Conservation (phyloP, 164 flowering plant genomes). For the Nymphaea thermarum region DNA sequence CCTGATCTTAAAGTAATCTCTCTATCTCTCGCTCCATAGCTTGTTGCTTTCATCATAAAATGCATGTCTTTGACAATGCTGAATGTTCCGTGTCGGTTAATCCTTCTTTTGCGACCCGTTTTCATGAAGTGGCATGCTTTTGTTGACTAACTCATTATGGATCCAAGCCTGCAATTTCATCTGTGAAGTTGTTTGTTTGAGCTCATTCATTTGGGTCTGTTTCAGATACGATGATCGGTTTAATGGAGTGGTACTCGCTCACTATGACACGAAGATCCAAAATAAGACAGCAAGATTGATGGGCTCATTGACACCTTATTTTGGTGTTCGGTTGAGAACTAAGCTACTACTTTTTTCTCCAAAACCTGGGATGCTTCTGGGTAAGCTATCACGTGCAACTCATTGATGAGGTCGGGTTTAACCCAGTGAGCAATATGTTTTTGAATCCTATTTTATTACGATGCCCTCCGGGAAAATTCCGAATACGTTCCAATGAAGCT, state of each 20-base stretch:
- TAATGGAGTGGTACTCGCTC: slow-evolving; percentile 76
- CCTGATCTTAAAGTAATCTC: neutral
- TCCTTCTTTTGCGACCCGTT: neutral
- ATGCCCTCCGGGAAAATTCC: too few relatives aligned
- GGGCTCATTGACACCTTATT: slow-evolving; percentile 49
- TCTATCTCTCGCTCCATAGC: neutral
- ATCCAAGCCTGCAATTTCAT: neutral
- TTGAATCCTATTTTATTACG: too few relatives aligned
- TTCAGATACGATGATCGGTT: slow-evolving; percentile 61
- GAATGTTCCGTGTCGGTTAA: neutral
- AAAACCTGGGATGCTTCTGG: slow-evolving; percentile 66
- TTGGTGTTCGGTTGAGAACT: slow-evolving; percentile 48
- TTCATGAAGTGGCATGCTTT: neutral
- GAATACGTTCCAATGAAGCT: too few relatives aligned
- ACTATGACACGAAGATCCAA: slow-evolving; percentile 20
- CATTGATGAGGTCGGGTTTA: neutral
- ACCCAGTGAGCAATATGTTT: neutral
- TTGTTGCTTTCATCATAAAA: neutral
- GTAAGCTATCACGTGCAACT: slow-evolving; percentile 17
- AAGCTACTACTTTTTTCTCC: slow-evolving; percentile 63
- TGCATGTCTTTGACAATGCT: neutral
- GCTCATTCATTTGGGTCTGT: neutral
- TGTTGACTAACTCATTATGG: neutral
- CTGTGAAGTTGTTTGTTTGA: neutral
- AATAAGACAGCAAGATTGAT: slow-evolving; percentile 38